Percentiles rank a stretch among this genome's conserved stretches.
Conservation (phyloP, 2,329 filamentous ascomycete species). For the Fusarium tupiense region DNA sequence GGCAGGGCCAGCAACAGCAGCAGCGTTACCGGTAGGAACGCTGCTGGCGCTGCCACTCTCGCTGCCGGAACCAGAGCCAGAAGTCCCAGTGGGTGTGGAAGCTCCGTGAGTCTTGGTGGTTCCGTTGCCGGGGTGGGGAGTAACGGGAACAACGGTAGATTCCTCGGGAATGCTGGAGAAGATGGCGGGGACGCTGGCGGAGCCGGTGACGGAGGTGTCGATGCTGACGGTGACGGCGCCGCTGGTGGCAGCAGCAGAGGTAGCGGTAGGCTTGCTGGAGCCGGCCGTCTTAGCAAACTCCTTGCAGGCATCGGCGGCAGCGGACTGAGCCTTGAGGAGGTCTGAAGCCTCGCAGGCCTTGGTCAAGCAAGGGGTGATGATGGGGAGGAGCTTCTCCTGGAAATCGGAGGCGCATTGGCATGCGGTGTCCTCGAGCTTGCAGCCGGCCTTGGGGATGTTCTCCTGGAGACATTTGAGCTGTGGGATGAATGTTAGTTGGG, state of each 20-base stretch:
- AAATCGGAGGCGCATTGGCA: conserved; percentile 53
- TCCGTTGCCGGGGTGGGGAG: conserved; percentile 22
- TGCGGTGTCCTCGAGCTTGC: conserved; percentile 47
- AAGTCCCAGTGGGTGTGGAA: conserved; percentile 13
- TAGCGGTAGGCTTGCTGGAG: neutral
- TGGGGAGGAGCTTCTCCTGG: conserved; percentile 44
- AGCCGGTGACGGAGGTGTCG: conserved; percentile 25
- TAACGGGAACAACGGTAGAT: conserved; percentile 9
- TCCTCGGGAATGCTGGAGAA: conserved; percentile 23
- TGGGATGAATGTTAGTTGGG: neutral
- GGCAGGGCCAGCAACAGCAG: conserved; percentile 41
- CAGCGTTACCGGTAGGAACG: conserved; percentile 28
- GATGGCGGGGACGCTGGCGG: conserved; percentile 23
- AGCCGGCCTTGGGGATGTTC: conserved; percentile 50
- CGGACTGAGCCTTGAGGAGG: conserved; percentile 46
- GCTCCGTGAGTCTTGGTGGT: conserved; percentile 15
- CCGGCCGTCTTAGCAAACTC: conserved; percentile 31
- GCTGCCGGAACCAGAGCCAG: neutral
- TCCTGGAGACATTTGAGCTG: conserved; percentile 49
- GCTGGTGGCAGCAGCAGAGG: conserved; percentile 5
- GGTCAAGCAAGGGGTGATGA: conserved; percentile 47
- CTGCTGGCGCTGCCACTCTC: conserved; percentile 15
- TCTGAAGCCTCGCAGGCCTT: conserved; percentile 47
- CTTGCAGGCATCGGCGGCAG: conserved; percentile 46
- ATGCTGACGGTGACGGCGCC: conserved; percentile 20